Evolutionary conservation across 2,329 filamentous ascomycete genomes (phyloP), one percentile per base, ranked within the genome.

Genomic region (Pyrenophora tritici-repentis): DNA sequence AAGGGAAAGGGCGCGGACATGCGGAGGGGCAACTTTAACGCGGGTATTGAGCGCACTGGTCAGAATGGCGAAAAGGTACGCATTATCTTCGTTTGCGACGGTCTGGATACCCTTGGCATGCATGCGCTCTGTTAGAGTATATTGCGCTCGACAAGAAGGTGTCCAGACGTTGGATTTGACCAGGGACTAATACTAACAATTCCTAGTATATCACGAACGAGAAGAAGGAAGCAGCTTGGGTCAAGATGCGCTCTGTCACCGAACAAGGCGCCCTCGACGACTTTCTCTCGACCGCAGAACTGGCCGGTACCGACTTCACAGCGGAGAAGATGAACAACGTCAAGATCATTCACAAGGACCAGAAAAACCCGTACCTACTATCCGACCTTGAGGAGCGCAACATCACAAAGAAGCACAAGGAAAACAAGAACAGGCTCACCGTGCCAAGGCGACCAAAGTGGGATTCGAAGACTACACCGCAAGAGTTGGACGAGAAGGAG

Each of bases 281-380:
- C 75, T 99, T 99, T 75, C 80, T 99, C 59, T 90, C 89, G 50
- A 99, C 94, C 1, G 95, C 94, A 58, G 92, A 97, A 77, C 80
- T 99, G 63, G 94, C 94, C n/a, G 93, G 91, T 60, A 99, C 94
- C 61, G 94, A 99, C 73, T 99, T 99, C 75, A 97, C 93, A 1
- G 95, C 94, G 22, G 92, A 97, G 80, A 97, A 97, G 83, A 89
- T 96, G 85, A 97, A 93, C 78, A 97, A 95, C 71, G 89, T 97
- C 76, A 97, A 97, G 80, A 97, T 99, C 72, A 97, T 99, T 63
- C 94, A 99, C 73, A 88, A 87, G 61, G 91, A 97, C 73, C 92
- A 97, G 77, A 90, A 89, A 78, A 99, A 99, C 74, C 94, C 94
- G 0, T 99, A 93, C 66, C 80, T 99, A 4, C 81, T 99, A 14